Conservation (phyloP, 257 asterid genomes). For the Forsythia viridissima region DNA sequence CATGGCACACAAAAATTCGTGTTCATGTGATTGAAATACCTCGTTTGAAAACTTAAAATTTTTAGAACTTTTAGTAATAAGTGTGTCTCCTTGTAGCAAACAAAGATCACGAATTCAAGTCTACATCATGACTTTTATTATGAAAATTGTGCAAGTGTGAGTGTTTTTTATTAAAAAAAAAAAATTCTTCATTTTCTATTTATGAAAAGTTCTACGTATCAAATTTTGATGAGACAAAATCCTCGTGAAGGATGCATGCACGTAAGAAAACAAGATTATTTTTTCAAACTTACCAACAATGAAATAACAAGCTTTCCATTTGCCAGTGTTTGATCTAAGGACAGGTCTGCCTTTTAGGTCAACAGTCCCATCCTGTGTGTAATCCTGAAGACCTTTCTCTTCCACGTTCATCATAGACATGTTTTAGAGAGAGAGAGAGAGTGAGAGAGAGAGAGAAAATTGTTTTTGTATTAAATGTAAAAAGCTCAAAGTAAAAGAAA, state of each 20-base stretch:
- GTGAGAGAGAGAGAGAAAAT: no score
- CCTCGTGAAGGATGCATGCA: no score
- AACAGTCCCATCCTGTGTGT: conserved; percentile 66
- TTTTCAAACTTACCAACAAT: conserved; percentile 51
- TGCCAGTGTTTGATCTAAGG: conserved; percentile 61
- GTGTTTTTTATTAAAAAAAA: no score
- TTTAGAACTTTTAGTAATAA: no score
- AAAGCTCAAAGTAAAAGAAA: background rate
- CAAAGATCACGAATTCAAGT: background rate
- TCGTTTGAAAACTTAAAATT: no score
- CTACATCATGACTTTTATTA: background rate
- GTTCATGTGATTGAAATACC: no score
- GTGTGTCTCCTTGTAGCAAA: no score
- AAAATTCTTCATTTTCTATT: no score
- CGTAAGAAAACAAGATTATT: no score
- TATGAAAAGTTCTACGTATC: no score
- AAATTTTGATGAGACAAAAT: background rate
- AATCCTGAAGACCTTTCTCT: conserved; percentile 43
- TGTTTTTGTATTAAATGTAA: background rate
- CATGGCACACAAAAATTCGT: no score
- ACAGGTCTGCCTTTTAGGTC: conserved; percentile 67
- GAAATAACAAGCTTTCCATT: conserved; percentile 76
- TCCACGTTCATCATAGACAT: conserved; percentile 30
- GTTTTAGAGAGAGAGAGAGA: conserved; percentile 15
- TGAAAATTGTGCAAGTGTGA: no score